phyloP scores from a whole-genome alignment of 228 moss, liverwort and hornwort species.

The Sphagnum magellanicum region DNA sequence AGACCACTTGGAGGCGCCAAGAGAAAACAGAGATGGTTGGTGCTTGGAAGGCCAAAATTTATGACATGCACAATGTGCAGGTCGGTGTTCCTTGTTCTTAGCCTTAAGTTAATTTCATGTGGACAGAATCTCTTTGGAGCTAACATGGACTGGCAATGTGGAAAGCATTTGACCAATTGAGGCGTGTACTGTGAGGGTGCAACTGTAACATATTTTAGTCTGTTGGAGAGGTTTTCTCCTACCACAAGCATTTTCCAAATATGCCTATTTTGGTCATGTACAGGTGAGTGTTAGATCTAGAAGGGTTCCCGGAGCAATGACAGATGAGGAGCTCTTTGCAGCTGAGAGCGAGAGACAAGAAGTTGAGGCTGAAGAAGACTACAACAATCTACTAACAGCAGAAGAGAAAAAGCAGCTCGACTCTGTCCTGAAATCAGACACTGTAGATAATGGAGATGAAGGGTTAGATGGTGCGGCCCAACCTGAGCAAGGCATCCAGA shows the following conservation, averaged over 20 bases:
- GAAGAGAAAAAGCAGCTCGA: constrained; percentile 95
- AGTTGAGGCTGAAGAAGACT: constrained; percentile 82
- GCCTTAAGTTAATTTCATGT: too few species aligned
- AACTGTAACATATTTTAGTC: too few species aligned
- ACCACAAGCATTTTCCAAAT: too few species aligned
- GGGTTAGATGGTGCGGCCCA: constrained; percentile 46
- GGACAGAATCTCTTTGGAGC: too few species aligned
- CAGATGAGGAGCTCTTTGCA: constrained; percentile 94
- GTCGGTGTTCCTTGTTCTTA: constrained; percentile 10
- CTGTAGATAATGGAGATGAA: constrained; percentile 63
- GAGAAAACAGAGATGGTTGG: constrained; percentile 99
- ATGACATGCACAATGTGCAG: constrained; percentile 92
- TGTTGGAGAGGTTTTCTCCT: too few species aligned
- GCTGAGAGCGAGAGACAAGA: constrained; percentile 84
- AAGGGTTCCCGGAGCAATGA: constrained; percentile 95
- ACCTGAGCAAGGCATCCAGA: constrained; percentile 38
- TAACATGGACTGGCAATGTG: too few species aligned
- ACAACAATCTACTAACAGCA: constrained; percentile 70
- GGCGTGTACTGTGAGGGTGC: too few species aligned
- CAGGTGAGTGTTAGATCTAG: constrained; percentile 96
- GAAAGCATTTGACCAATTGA: too few species aligned
- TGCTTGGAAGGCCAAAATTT: constrained; percentile 90
- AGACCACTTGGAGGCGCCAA: constrained; percentile 95
- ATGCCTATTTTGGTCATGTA: background rate
- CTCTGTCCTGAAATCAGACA: constrained; percentile 70